Base-by-base conservation (phyloP, 1,284 basidiomycete genomes). In the Apiotrichum sp. region DNA sequence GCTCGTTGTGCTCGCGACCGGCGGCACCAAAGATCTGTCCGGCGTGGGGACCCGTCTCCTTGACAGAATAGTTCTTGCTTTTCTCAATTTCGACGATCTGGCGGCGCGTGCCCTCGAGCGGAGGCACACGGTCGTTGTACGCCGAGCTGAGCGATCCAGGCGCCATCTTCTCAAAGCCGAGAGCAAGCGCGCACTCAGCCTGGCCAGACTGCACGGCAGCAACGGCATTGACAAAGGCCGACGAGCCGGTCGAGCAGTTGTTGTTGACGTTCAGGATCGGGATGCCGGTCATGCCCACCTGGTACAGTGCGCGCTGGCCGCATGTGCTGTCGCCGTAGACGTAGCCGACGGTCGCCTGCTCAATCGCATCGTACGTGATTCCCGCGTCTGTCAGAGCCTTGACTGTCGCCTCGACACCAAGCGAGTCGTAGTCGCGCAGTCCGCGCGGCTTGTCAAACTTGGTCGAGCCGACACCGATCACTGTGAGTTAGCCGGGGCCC, bases 361-460 rank as follows among this genome's bases (percentile, higher is more conserved):
- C 54, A 47, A 61, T 53, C 3, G 39, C 13, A 45, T 61, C 59
- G 52, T 61, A 61, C 5, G 59, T 58, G 46, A 61, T 44, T 39
- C 59, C 56, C 14, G 59, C 59, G 46, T 61, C 59, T 22, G 50
- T 50, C 16, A 61, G 59, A 2, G 59, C 59, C 59, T 61, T 61
- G 59, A 58, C 56, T n/a, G 53, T 49, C 0, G 59, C 59, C 56
- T 61, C 59, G 54, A 61, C 46, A 41, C 56, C 59, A 50, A 58
- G 56, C 39, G 53, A 54, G 56, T 55, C 53, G 43, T 61, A 61
- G 48, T 61, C 59, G 54, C 59, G 59, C 45, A 44, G 45, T 22
- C 54, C 54, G 52, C 59, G 59, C 38, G 59, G 59, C 59, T 61
- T 61, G 56, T 61, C 59, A 33, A 61, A 61, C 59, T 61, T 61